Conservation (phyloP, 768 basidiomycete genomes). For the Amanita rimosa region DNA sequence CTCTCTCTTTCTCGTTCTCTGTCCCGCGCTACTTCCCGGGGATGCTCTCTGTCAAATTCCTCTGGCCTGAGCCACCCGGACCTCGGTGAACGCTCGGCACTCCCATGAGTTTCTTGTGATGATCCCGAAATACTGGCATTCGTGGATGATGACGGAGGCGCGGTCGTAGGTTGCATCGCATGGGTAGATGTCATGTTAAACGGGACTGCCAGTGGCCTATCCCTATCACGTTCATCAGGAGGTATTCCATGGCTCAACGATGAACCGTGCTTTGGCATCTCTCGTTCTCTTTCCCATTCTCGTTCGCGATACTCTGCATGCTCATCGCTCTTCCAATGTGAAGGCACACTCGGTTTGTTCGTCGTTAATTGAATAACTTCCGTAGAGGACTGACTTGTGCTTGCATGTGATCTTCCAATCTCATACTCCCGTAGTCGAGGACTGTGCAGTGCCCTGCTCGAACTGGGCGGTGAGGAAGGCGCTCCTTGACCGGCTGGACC, state of each 20-base stretch:
- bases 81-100: constrained; percentile 21
- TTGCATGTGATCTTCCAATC: constrained; percentile 20
- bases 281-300: constrained; percentile 11
- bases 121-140: constrained; percentile 1
- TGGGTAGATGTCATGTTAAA: constrained; percentile 42
- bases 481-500: constrained; percentile 15
- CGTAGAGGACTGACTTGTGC: constrained; percentile 29
- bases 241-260: not conserved
- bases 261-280: constrained; percentile 5
- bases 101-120: constrained; percentile 13
- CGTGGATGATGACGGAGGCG: not conserved
- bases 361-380: constrained; percentile 42
- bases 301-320: constrained; percentile 7
- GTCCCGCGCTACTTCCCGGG: constrained; percentile 14
- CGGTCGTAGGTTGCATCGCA: constrained; percentile 16
- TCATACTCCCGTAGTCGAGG: constrained; percentile 22
- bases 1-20: constrained; percentile 1
- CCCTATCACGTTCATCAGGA: constrained; percentile 38
- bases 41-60: constrained; percentile 8
- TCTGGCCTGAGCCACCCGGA: constrained; percentile 20
- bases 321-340: constrained; percentile 8
- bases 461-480: constrained; percentile 19
- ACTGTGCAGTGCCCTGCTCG: constrained; percentile 15
- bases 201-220: constrained; percentile 41
- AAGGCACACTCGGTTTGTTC: constrained; percentile 18